Base-by-base conservation (phyloP, 1,284 basidiomycete species). In the Malassezia slooffiae region DNA sequence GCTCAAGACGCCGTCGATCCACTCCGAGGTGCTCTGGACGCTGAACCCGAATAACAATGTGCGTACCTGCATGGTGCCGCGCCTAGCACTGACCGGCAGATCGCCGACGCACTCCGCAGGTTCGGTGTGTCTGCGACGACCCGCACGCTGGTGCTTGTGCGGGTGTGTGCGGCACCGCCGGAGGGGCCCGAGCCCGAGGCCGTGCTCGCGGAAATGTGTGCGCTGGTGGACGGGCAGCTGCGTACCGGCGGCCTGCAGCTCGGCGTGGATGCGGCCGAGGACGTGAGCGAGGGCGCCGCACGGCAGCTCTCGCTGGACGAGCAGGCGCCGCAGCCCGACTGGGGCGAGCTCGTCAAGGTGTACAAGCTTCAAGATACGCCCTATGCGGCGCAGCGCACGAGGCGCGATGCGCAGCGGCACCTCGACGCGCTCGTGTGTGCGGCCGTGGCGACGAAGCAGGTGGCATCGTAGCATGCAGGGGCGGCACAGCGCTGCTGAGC, bases 21-120 rank as follows among this genome's bases (percentile, higher is more conserved):
- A 53, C 32, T 53, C 50, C 8, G 50, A 53, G 33, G 37, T 53
- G 11, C 26, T 53, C 12, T 53, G 47, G 47, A 44, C 47, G 9
- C 36, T 53, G 12, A 45, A 47, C 21, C 41, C 43, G 8, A 41
- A 40, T 20, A 43, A 43, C 28, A 53, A 53, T 30, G 50, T 52
- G 15, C 21, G 50, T 37, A 7, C 24, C 24, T 26, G n/a, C n/a
- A n/a, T n/a, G n/a, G n/a, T 13, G 17, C n/a, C 1, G 22, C 22
- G 21, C 17, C 10, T 29, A 7, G 11, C 9, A 17, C 39, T 46
- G 11, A 40, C 34, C 9, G 9, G 12, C 35, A 46, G 44, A 43
- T 48, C 17, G 46, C 31, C 27, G 46, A 48, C 12, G 46, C 46
- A 15, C 29, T 48, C 29, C 46, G 40, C 28, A 40, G 41, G 15